Base-by-base conservation (phyloP, 257 asterid genomes). In the Petrea volubilis region DNA sequence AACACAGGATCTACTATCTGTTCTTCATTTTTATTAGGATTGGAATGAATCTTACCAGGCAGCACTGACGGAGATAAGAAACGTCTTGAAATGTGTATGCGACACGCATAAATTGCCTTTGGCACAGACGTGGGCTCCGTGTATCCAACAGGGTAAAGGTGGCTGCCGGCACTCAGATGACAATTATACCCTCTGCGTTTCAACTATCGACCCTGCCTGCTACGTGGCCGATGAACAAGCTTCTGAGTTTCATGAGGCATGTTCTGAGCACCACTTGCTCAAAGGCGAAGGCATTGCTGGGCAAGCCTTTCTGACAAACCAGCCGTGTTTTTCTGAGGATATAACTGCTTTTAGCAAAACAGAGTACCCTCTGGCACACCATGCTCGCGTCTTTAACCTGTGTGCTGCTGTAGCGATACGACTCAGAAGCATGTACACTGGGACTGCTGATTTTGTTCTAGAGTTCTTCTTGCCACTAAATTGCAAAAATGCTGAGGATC, bases 241-340 rank as follows among this genome's bases (percentile, higher is more conserved):
- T 41, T 50, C 56, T 18, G 83, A 81, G 65, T 90, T 90, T 74
- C 97, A 90, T 7, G 87, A 77, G 73, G 96, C 93, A 0, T 90
- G 97, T 60, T 86, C 97, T 3, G 90, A 80, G 81, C 80, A 90
- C 71, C 97, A 90, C 80, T 79, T 90, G 81, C 93, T 90, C 57
- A 88, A 85, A 82, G 97, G 93, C 18, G 96, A 90, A 80, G 97
- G 97, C 25, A 71, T 90, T 77, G 85, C 84, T 11, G 97, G 97
- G 24, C 83, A 83, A 79, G 91, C 97, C 27, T 90, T 90, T 77
- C 75, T 72, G 24, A 88, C 93, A 28, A 88, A 90, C 43, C 91
- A 86, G 59, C 91, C 96, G 14, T 88, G 97, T 67, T 90, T 88
- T 43, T 74, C 95, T 0, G 79, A 81, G 49, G 92, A 90, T 69